Evolutionary conservation across 345 rosid genomes (phyloP).

Genomic region (Stellera chamaejasme): DNA sequence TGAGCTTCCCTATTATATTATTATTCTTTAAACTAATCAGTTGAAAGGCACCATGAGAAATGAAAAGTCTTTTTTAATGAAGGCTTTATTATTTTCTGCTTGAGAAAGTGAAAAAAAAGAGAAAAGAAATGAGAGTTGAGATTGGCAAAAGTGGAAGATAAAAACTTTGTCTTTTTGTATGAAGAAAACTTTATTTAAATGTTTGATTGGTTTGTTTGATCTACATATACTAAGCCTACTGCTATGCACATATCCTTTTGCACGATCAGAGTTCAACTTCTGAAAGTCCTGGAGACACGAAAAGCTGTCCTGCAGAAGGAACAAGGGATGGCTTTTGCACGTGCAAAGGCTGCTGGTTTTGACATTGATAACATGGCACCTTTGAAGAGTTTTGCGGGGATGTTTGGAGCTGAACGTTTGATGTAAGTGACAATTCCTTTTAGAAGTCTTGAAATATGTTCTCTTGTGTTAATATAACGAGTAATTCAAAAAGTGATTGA

Average conservation of each 20-base stretch:
- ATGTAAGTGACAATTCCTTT: conserved; percentile 33
- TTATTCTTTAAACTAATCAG: too few species aligned
- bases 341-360: conserved; percentile 98
- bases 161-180: not conserved
- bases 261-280: conserved; percentile 60
- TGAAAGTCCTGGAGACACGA: conserved; percentile 87
- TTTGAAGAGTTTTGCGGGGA: conserved; percentile 69
- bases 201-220: conserved; percentile 6
- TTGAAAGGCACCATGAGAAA: too few species aligned
- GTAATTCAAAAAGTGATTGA: too few species aligned
- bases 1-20: too few species aligned
- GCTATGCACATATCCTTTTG: not conserved
- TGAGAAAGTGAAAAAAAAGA: not conserved
- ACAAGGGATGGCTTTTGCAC: conserved; percentile 99
- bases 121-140: not conserved
- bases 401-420: conserved; percentile 85
- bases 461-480: not conserved
- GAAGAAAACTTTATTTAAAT: too few species aligned
- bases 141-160: not conserved
- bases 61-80: not conserved
- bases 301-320: conserved; percentile 76
- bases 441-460: not conserved
- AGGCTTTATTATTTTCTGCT: not conserved
- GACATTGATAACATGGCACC: conserved; percentile 69
- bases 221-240: not conserved